A percentile compares a stretch with the other conserved stretches of the same genome.
Conservation (phyloP, 192 early-diverging fungal genomes). For the Chytriomyces sp. region DNA sequence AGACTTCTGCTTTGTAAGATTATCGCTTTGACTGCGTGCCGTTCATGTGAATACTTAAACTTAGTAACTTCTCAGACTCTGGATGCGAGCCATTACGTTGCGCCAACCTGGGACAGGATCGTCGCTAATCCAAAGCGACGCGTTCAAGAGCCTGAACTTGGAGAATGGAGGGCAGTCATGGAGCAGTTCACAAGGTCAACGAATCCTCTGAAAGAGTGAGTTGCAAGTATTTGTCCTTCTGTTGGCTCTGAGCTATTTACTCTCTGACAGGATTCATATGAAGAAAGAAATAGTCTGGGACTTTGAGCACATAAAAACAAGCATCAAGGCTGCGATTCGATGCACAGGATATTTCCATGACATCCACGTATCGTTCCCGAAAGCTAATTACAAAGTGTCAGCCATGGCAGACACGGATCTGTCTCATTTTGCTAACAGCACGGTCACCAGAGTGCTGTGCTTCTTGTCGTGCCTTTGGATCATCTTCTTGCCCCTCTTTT, state of each 20-base stretch:
- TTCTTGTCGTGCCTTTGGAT: constrained; percentile 53
- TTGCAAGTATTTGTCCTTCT: background rate
- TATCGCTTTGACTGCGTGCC: background rate
- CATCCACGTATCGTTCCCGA: constrained; percentile 38
- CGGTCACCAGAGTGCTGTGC: constrained; percentile 25
- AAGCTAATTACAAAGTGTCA: constrained; percentile 33
- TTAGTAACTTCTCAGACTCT: background rate
- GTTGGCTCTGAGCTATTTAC: background rate
- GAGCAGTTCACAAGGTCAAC: constrained; percentile 10
- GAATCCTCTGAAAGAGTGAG: constrained; percentile 39
- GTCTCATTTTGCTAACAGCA: constrained; percentile 22
- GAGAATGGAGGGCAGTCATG: constrained; percentile 2
- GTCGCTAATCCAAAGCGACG: constrained; percentile 34
- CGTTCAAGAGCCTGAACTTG: constrained; percentile 1
- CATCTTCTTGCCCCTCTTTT: constrained; percentile 37
- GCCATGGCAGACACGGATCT: constrained; percentile 31
- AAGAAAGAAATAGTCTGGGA: constrained; percentile 49
- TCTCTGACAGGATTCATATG: constrained; percentile 28
- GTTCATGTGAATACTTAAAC: background rate
- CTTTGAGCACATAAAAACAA: constrained; percentile 32
- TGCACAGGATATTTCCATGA: constrained; percentile 35
- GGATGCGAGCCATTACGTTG: constrained; percentile 33
- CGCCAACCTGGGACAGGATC: constrained; percentile 31
- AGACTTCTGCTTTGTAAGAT: constrained; percentile 1
- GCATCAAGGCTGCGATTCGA: constrained; percentile 31